These are phyloP conservation scores for Ophiostoma angusticollis DNA, from an alignment of 2,329 filamentous ascomycete species.

Conservation along the genomic window DNA sequence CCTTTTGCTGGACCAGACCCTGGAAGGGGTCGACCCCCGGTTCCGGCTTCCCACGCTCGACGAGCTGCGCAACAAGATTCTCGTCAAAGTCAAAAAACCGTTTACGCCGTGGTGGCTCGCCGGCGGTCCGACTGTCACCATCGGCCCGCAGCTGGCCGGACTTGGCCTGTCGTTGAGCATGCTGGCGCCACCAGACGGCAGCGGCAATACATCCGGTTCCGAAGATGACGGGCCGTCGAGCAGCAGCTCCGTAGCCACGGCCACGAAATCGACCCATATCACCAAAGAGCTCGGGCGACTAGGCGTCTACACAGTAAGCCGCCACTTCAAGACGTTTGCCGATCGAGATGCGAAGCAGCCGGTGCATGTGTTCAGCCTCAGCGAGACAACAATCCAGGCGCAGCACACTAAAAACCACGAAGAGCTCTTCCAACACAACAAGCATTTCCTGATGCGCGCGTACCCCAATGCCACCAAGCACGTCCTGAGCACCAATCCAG, in stretches of 20 bases:
- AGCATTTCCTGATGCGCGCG: constrained; percentile 75
- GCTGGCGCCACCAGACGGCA: constrained; percentile 16
- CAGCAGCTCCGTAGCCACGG: constrained; percentile 15
- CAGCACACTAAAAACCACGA: constrained; percentile 49
- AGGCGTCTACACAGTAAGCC: constrained; percentile 77
- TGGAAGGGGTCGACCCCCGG: constrained; percentile 36
- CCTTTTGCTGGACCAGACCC: constrained; percentile 51
- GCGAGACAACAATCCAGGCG: constrained; percentile 59
- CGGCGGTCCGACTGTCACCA: constrained; percentile 15
- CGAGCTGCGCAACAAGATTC: constrained; percentile 65
- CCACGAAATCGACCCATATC: constrained; percentile 32
- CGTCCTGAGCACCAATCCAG: constrained; percentile 84
- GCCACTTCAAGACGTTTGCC: constrained; percentile 62
- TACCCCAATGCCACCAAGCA: constrained; percentile 65
- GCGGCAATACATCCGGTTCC: constrained; percentile 24
- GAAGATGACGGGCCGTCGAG: constrained; percentile 28
- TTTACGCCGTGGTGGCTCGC: not conserved
- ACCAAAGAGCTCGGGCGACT: constrained; percentile 59
- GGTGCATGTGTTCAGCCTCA: constrained; percentile 74
- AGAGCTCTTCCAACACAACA: constrained; percentile 78
- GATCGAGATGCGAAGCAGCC: constrained; percentile 48
- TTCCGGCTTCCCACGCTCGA: constrained; percentile 54
- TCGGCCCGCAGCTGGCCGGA: constrained; percentile 17
- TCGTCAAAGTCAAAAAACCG: constrained; percentile 65
- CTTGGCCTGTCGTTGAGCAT: constrained; percentile 19